phyloP scores from a whole-genome alignment of 805 yeast species.

The Candida yuanshanica region DNA sequence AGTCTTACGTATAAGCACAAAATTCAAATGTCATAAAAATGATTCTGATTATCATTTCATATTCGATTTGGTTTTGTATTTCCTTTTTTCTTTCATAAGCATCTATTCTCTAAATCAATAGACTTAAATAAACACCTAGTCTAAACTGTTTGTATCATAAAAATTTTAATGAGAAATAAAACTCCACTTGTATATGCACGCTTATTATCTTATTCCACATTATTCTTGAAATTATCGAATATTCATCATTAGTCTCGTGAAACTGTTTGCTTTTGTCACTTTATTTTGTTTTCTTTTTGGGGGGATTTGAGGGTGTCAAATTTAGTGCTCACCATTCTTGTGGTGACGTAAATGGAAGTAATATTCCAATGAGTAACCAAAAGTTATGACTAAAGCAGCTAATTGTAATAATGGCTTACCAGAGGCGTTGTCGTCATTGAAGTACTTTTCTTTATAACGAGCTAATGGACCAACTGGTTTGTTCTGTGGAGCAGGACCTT shows the following conservation, averaged over 20 bases:
- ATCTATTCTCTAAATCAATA: background rate
- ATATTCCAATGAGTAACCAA: constrained; percentile 92
- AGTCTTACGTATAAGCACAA: background rate
- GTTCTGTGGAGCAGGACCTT: constrained; percentile 78
- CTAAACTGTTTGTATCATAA: constrained; percentile 1
- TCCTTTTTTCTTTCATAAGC: background rate
- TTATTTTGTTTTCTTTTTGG: no score
- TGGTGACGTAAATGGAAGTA: constrained; percentile 77
- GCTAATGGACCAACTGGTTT: constrained; percentile 65
- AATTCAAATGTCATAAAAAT: background rate
- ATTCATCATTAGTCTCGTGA: background rate
- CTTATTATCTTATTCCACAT: no score
- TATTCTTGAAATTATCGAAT: no score
- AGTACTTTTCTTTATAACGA: constrained; percentile 80
- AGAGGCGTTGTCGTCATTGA: constrained; percentile 76
- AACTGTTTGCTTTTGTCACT: background rate
- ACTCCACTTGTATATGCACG: no score
- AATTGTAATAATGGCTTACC: constrained; percentile 81
- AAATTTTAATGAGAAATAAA: background rate
- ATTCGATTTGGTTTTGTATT: no score
- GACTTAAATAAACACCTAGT: background rate
- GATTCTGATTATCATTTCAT: background rate
- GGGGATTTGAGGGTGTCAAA: background rate
- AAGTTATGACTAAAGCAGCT: constrained; percentile 56
- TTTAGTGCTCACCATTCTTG: constrained; percentile 39